Percentiles rank a stretch among this genome's conserved stretches.
phyloP scores from a whole-genome alignment of 495 filamentous ascomycete species.

The Haplographium delicatum region DNA sequence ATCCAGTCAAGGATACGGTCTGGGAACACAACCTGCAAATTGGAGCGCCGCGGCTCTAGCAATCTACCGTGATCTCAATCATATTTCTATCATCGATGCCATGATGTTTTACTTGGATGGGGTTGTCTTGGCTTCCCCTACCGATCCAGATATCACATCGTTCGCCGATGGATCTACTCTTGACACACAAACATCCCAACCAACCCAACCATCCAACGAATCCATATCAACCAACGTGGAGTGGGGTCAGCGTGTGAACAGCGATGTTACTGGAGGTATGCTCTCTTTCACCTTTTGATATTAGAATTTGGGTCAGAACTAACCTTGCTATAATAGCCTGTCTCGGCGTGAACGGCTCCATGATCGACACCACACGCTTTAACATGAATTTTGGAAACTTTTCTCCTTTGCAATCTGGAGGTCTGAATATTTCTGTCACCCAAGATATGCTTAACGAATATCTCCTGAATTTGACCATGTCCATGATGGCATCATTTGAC shows the following conservation, averaged over 20 bases:
- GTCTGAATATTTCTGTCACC: slow-evolving; percentile 18
- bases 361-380: slow-evolving; percentile 13
- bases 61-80: slow-evolving; percentile 8
- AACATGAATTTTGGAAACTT: slow-evolving; percentile 17
- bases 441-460: slow-evolving; percentile 17
- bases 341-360: slow-evolving; percentile 5
- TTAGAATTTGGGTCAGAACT: too few species aligned
- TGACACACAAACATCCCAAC: too few species aligned
- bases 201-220: too few species aligned
- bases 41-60: slow-evolving; percentile 3
- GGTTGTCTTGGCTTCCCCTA: slow-evolving; percentile 6
- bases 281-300: too few species aligned
- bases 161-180: too few species aligned
- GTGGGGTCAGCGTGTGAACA: too few species aligned
- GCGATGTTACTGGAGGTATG: too few species aligned
- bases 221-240: too few species aligned
- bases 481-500: slow-evolving; percentile 16
- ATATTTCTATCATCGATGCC: slow-evolving; percentile 6
- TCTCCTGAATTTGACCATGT: slow-evolving; percentile 23
- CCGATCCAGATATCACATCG: too few species aligned
- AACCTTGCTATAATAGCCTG: too few species aligned
- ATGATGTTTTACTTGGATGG: slow-evolving; percentile 14
- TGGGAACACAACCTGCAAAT: slow-evolving; percentile 13
- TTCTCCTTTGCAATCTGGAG: neutral
- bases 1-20: neutral